Base-by-base conservation (phyloP, 2,329 filamentous ascomycete genomes). In the Xylaria polymorpha region DNA sequence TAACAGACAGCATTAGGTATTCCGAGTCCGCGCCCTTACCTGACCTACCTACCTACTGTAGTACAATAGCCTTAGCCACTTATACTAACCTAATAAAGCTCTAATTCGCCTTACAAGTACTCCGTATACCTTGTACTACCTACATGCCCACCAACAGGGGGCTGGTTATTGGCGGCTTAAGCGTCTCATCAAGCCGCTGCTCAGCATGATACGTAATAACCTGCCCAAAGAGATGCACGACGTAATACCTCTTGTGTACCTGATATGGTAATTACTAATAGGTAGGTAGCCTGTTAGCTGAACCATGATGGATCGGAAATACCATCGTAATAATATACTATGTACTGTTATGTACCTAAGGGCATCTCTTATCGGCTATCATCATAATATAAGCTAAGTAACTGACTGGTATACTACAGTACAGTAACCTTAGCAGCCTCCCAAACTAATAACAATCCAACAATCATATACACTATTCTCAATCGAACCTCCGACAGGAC, bases 171-270 rank as follows among this genome's bases (percentile, higher is more conserved):
- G 22, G 51, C 62, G 51, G 61, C 61, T 56, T 59, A 62, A 66
- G 51, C 25, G 10, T 56, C 62, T 69, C 44, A 43, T 61, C 57
- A 48, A 59, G 58, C 62, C 48, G 57, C 43, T 60, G 15, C 48
- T 64, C 41, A 55, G 64, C 67, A 61, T 22, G 43, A 59, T 58
- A 44, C 55, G 55, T 57, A 41, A 66, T 68, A 44, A 44, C n/a
- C 61, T 8, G 51, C 63, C 25, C 29, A 39, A 46, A 22, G 20
- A 59, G 41, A 32, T 15, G 25, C 56, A 59, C 56, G 41, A 59
- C 56, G 56, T 59, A 59, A 59, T 59, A 59, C 39, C 43, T 18
- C 29, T 5, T 4, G n/a, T 39, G 14, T 39, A 41, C 15, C 18
- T 4, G 37, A 32, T 18, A 5, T 55, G 37, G 10, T 14, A 53